Base-by-base conservation (phyloP, 225 moss, liverwort and hornwort species). In the Marchantia paleacea region DNA sequence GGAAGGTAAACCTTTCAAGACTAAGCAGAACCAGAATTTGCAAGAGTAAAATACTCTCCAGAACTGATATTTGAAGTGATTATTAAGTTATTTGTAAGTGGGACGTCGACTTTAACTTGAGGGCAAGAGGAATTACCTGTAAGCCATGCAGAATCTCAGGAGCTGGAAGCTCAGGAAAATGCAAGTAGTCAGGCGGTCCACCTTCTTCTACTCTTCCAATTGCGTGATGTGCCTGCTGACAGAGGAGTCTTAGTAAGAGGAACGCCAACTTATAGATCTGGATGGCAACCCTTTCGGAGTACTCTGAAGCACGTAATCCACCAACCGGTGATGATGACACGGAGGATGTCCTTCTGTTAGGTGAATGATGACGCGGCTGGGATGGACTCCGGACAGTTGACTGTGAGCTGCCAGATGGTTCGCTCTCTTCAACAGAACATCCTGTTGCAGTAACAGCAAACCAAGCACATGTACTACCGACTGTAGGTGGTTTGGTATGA, bases 141-240 rank as follows among this genome's bases (percentile, higher is more conserved):
- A 99, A 86, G 19, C 89, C 88, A 68, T 92, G 92, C 25, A 99
- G 91, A 80, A 99, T 90, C 78, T 95, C 97, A 4, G 93, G 97
- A 62, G 97, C 93, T 80, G 97, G 97, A 85, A 99, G 91, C 86
- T 90, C 92, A 52, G 97, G 93, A 69, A 93, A 91, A 26, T 92
- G 83, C 73, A 85, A 81, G 73, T 89, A 95, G 82, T 99, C 91
- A 55, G 82, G 81, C 53, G 88, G 82, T 51, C 89, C 92, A 72
- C 91, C 92, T 75, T 90, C 89, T 78, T 92, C 92, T 61, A 93
- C 88, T 73, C 93, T 89, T 75, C 88, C 82, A 69, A 91, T 92
- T 71, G 95, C 95, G 79, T 88, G 88, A 65, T 91, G 91, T 57
- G 91, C 92, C 86, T 91, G 92, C 84, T 95, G 92, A 85, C 93